Evolutionary conservation across 257 asterid species (phyloP).

Genomic region (Solanum lycopersicoides): DNA sequence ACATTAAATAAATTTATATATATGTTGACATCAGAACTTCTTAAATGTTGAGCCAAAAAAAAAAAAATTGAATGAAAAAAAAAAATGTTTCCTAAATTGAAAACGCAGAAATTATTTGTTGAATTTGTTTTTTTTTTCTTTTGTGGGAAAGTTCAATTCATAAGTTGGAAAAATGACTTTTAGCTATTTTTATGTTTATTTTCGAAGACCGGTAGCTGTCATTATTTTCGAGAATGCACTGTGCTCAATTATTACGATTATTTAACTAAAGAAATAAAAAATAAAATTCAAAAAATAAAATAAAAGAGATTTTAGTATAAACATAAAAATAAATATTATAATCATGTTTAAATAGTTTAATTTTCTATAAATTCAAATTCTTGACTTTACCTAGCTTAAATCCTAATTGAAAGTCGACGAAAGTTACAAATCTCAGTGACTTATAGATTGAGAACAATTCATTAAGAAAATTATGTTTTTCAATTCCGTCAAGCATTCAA

Average conservation of each 20-base stretch:
- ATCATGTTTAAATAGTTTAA: neutral
- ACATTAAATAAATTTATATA: neutral
- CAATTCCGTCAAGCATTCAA: neutral
- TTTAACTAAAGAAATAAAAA: neutral
- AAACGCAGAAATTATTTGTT: neutral
- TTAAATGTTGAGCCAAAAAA: neutral
- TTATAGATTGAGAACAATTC: neutral
- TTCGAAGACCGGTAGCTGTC: neutral
- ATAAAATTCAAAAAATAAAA: neutral
- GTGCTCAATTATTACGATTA: neutral
- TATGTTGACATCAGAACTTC: neutral
- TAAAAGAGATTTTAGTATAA: neutral
- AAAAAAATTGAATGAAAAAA: neutral
- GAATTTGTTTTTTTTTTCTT: neutral
- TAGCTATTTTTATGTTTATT: neutral
- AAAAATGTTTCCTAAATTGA: neutral
- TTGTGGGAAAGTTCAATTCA: neutral
- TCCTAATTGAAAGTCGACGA: neutral
- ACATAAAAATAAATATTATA: neutral
- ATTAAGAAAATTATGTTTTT: neutral
- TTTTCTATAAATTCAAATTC: neutral
- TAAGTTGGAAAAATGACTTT: neutral
- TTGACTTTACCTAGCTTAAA: fast-evolving
- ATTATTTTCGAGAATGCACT: neutral
- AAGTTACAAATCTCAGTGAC: neutral